phyloP scores from a whole-genome alignment of 1,139 yeast genomes.

The Williopsis jadinii region DNA sequence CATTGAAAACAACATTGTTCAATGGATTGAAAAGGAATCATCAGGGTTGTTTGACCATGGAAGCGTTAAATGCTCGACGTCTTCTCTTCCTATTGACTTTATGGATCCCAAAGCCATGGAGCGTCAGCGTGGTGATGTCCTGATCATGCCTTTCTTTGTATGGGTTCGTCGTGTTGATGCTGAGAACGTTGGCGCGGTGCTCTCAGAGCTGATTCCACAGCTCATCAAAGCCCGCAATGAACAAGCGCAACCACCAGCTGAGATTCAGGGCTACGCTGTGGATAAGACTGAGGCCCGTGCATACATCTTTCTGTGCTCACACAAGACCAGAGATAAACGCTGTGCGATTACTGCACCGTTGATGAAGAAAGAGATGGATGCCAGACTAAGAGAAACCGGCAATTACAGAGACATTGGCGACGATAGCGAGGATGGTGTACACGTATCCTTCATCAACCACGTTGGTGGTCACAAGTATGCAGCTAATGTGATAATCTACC shows the following conservation, averaged over 20 bases:
- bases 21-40: conserved; percentile 35
- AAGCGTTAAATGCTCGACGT: conserved; percentile 44
- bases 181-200: conserved; percentile 37
- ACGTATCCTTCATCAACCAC: conserved; percentile 68
- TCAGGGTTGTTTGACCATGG: conserved; percentile 21
- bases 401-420: conserved; percentile 71
- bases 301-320: conserved; percentile 77
- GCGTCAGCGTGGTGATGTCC: conserved; percentile 45
- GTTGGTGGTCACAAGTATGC: conserved; percentile 95
- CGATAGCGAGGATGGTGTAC: conserved; percentile 64
- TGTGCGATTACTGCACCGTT: conserved; percentile 96
- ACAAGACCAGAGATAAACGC: conserved; percentile 81
- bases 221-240: conserved; percentile 24
- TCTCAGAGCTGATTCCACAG: conserved; percentile 39
- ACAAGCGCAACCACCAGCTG: conserved; percentile 12
- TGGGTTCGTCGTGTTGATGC: conserved; percentile 51
- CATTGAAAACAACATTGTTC: conserved; percentile 41
- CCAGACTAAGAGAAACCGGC: conserved; percentile 62
- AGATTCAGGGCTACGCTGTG: conserved; percentile 22
- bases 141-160: conserved; percentile 74
- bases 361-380: conserved; percentile 71
- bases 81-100: conserved; percentile 41
- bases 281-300: conserved; percentile 40
- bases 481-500: conserved; percentile 77
- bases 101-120: conserved; percentile 35